Conservation (phyloP, 305 asterid species). For the Fraxinus paxiana region DNA sequence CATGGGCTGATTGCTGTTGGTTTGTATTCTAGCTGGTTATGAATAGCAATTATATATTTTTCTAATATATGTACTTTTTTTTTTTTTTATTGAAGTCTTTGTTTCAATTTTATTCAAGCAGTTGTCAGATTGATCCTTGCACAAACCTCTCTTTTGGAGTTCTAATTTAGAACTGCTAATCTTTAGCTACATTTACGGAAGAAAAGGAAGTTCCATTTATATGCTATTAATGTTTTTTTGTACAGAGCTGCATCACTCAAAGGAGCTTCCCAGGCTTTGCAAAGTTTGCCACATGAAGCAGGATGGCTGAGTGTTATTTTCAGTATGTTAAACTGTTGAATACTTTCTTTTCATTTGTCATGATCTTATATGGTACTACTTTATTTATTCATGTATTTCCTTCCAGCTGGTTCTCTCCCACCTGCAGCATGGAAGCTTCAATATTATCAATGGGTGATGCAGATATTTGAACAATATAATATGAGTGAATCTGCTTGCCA, state of each 20-base stretch:
- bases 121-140: slow-evolving; percentile 9
- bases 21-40: slow-evolving; percentile 3
- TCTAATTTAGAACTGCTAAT: not conserved
- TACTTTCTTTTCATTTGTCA: not conserved
- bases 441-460: slow-evolving; percentile 97
- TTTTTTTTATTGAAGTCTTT: slow-evolving; percentile 1
- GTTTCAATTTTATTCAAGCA: slow-evolving; percentile 14
- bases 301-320: slow-evolving; percentile 71
- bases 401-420: slow-evolving; percentile 55
- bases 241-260: slow-evolving; percentile 79
- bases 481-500: slow-evolving; percentile 85
- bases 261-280: slow-evolving; percentile 78
- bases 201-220: slow-evolving; percentile 20
- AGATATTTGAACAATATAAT: slow-evolving; percentile 81
- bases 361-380: slow-evolving; percentile 17
- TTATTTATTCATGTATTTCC: slow-evolving; percentile 17
- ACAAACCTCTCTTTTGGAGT: slow-evolving; percentile 1
- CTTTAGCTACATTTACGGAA: slow-evolving; percentile 13
- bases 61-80: not conserved
- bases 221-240: slow-evolving; percentile 25
- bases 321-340: slow-evolving; percentile 47
- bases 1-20: slow-evolving; percentile 13
- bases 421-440: slow-evolving; percentile 79
- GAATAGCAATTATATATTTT: not conserved
- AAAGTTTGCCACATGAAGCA: slow-evolving; percentile 69